Conservation (phyloP, 768 basidiomycete species). For the Asterophora lycoperdoides region DNA sequence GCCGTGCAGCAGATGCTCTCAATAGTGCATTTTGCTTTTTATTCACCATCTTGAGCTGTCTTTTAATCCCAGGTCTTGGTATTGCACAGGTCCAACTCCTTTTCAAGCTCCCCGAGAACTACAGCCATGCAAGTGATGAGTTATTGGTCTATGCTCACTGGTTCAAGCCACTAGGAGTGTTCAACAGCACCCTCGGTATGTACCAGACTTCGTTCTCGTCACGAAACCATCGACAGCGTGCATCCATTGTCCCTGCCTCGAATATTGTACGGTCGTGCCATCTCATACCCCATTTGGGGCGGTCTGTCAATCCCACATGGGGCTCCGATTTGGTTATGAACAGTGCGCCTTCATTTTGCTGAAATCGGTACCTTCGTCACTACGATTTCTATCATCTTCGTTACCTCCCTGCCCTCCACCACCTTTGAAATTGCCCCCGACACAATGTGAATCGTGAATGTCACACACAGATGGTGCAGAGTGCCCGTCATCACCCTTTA, state of each 20-base stretch:
- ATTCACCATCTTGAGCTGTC: slow-evolving; percentile 23
- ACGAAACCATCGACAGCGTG: slow-evolving; percentile 8
- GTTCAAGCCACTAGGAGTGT: slow-evolving; percentile 20
- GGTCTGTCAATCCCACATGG: slow-evolving; percentile 8
- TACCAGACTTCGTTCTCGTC: slow-evolving; percentile 16
- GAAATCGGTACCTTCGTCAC: slow-evolving; percentile 28
- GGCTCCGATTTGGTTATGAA: slow-evolving; percentile 18
- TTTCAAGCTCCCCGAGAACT: too few species aligned
- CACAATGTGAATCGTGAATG: background rate
- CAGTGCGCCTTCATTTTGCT: slow-evolving; percentile 19
- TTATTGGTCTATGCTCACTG: slow-evolving; percentile 24
- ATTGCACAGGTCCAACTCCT: too few species aligned
- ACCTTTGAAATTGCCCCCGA: background rate
- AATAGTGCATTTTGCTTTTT: slow-evolving; percentile 15
- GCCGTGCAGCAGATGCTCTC: slow-evolving; percentile 7
- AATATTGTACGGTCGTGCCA: slow-evolving; percentile 27
- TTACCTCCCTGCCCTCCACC: slow-evolving; percentile 9
- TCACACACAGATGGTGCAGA: too few species aligned
- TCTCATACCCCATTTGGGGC: slow-evolving; percentile 22
- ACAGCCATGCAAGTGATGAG: too few species aligned
- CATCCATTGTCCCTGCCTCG: slow-evolving; percentile 20
- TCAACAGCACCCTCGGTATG: slow-evolving; percentile 14
- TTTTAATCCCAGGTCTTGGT: too few species aligned
- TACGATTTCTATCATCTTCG: slow-evolving; percentile 24
- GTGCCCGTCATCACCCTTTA: too few species aligned